These are phyloP conservation scores for Cytospora piceicola DNA, from an alignment of 2,329 filamentous ascomycete genomes.

Conservation along the genomic window DNA sequence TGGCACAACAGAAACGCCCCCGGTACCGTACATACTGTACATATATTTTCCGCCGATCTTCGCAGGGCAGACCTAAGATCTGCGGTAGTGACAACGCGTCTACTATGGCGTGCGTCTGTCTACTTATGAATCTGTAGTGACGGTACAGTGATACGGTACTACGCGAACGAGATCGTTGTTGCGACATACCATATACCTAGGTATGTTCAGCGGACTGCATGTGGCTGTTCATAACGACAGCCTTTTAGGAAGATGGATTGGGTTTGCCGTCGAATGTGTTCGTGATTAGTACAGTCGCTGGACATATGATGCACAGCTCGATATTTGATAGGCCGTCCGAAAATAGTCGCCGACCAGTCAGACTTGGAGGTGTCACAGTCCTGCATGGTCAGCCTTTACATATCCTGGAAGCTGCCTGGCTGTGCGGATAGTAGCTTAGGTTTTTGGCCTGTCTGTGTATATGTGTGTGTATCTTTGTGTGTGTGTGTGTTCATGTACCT, in stretches of 20 bases:
- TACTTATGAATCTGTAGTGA: no score
- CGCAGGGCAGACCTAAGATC: not conserved
- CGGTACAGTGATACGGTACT: no score
- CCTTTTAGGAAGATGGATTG: not conserved
- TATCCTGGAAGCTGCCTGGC: no score
- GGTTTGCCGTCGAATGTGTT: not conserved
- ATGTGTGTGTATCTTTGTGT: no score
- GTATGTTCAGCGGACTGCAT: not conserved
- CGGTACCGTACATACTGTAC: conserved; percentile 1
- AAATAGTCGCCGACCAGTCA: not conserved
- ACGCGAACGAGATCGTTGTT: not conserved
- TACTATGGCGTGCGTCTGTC: no score
- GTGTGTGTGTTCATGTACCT: not conserved
- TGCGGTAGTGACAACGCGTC: not conserved
- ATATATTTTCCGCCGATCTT: conserved; percentile 19
- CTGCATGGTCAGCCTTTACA: not conserved
- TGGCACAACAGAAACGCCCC: not conserved
- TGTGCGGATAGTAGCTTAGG: no score
- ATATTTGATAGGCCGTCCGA: not conserved
- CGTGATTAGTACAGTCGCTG: not conserved
- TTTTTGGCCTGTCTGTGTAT: no score
- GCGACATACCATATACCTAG: no score
- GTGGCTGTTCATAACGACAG: not conserved
- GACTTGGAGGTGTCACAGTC: not conserved
- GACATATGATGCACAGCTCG: no score